Evolutionary conservation across 2,329 filamentous ascomycete species (phyloP), one percentile per base, ranked within the genome.

Genomic region (Coniochaeta sp.): DNA sequence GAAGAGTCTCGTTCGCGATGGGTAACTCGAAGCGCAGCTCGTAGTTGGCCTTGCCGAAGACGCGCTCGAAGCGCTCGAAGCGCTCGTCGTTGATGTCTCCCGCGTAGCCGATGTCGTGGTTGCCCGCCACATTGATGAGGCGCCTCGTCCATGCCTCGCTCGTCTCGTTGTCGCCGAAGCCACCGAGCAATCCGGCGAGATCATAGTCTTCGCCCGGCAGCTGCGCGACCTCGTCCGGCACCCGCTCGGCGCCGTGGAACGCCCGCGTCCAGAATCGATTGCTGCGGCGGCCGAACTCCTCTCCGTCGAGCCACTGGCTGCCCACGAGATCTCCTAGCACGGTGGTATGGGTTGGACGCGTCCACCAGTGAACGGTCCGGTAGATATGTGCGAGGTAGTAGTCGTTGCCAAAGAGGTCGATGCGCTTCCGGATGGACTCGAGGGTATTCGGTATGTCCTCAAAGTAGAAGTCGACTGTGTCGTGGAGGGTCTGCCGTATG

Each of bases 71-170:
- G 1, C 94, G 81, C 26, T 81, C 74, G 51, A 96, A 75, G 3
- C 91, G 82, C 55, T 82, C 76, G n/a, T 77, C 71, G 35, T 86
- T 90, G 55, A 97, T 78, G 67, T 99, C 94, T 3, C 94, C 94
- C 0, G 91, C 90, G 65, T 99, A 99, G 30, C 94, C 94, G 62
- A 99, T 85, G 67, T 99, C 94, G 65, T 99, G 94, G 63, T 99
- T 99, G 1, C 94, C 94, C 0, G 85, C 91, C 24, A 97, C 82
- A 59, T 96, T 95, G 65, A 99, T 90, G 56, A 96, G 77, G 51
- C 87, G 81, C 35, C 74, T 78, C n/a, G 76, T 69, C 94, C 94
- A 97, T 2, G 69, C 67, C 6, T 69, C 67, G 5, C 73, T 68
- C 6, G 70, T 67, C 53, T 80, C 74, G 46, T 72, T 71, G 48